Conservation (phyloP, 2,329 filamentous ascomycete species). For the Didymellaceae sp. region DNA sequence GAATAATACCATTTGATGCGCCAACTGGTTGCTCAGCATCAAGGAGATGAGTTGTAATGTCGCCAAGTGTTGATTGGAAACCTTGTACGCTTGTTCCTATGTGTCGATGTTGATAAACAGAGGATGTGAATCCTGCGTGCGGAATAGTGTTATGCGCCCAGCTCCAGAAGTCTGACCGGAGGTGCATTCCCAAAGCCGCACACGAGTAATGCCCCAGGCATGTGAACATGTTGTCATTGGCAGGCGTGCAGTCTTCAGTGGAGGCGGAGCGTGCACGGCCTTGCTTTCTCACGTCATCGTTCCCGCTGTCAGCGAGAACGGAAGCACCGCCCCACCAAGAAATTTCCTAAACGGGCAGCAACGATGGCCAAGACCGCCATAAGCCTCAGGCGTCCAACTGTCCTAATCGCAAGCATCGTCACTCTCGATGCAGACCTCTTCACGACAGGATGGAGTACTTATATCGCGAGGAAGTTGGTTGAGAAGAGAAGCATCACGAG, state of each 20-base stretch:
- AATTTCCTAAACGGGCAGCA: conserved; percentile 8
- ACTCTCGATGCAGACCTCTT: background rate
- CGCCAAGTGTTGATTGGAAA: too few relatives aligned
- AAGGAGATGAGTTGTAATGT: too few relatives aligned
- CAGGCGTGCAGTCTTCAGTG: background rate
- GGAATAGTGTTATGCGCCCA: too few relatives aligned
- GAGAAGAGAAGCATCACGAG: background rate
- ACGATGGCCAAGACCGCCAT: conserved; percentile 5
- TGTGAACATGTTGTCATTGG: too few relatives aligned
- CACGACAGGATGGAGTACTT: background rate
- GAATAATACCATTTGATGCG: too few relatives aligned
- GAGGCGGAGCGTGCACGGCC: conserved; percentile 1
- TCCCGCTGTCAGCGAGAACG: background rate
- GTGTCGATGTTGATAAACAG: too few relatives aligned
- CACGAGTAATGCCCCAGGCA: too few relatives aligned
- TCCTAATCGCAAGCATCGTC: background rate
- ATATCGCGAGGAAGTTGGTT: background rate
- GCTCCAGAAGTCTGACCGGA: too few relatives aligned
- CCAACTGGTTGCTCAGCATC: too few relatives aligned
- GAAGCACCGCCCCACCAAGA: background rate
- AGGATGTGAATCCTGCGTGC: too few relatives aligned
- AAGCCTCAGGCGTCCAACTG: conserved; percentile 7
- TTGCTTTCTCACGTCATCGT: conserved; percentile 7
- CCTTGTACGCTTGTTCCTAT: too few relatives aligned
- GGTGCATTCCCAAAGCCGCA: too few relatives aligned